These are phyloP conservation scores for Euryodendron excelsum DNA, from an alignment of 148 eudicot species.

Conservation along the genomic window DNA sequence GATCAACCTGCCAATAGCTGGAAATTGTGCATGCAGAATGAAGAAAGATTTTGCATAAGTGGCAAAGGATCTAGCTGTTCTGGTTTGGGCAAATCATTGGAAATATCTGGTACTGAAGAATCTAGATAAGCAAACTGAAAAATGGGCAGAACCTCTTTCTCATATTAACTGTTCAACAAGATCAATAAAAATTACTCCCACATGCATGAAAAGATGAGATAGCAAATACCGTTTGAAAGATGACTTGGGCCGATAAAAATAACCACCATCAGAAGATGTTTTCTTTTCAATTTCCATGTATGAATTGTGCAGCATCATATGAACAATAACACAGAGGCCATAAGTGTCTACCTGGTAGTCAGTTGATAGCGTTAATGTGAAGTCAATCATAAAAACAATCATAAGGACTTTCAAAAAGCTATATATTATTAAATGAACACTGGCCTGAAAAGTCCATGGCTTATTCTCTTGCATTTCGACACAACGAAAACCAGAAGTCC, in stretches of 20 bases:
- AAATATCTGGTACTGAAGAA: too few species aligned
- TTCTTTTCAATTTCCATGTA: slow-evolving; percentile 85
- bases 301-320: slow-evolving; percentile 84
- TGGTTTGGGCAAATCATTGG: too few species aligned
- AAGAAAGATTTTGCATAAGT: too few species aligned
- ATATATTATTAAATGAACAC: too few species aligned
- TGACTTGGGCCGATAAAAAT: slow-evolving; percentile 49
- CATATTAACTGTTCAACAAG: not conserved
- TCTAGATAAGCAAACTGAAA: too few species aligned
- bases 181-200: not conserved
- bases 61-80: too few species aligned
- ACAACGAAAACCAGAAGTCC: slow-evolving; percentile 94
- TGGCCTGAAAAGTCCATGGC: slow-evolving; percentile 90
- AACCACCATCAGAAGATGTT: slow-evolving; percentile 50
- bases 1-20: slow-evolving; percentile 79
- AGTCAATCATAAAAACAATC: slow-evolving; percentile 1
- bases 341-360: slow-evolving; percentile 67
- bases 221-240: slow-evolving; percentile 63
- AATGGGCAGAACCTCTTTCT: not conserved
- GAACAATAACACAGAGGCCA: slow-evolving; percentile 88
- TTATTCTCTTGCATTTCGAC: slow-evolving; percentile 86
- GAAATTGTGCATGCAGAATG: too few species aligned
- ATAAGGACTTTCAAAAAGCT: not conserved
- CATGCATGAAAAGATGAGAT: not conserved
- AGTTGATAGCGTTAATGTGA: slow-evolving; percentile 5